phyloP scores from a whole-genome alignment of 228 moss, liverwort and hornwort species.

The Sphagnum fallax region DNA sequence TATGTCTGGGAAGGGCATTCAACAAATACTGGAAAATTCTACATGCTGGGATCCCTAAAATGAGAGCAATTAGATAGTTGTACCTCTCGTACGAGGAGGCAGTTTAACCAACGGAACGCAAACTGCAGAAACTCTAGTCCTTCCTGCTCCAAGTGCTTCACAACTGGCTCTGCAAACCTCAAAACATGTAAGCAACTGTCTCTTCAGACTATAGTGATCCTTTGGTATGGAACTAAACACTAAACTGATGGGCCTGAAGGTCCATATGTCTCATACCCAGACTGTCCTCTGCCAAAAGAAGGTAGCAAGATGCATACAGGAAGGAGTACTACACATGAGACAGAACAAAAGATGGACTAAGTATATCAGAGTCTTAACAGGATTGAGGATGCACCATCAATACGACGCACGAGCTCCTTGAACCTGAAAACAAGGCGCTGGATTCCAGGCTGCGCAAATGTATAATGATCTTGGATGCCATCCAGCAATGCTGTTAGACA shows the following conservation, averaged over 20 bases:
- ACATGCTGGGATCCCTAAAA: too few relatives aligned
- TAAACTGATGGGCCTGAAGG: too few relatives aligned
- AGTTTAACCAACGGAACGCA: constrained; percentile 98
- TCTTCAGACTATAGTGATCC: not conserved
- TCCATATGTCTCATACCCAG: too few relatives aligned
- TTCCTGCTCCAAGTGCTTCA: constrained; percentile 90
- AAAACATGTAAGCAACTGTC: not conserved
- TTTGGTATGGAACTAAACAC: too few relatives aligned
- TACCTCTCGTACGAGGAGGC: constrained; percentile 98
- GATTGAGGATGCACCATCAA: constrained; percentile 64
- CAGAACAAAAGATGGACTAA: too few relatives aligned
- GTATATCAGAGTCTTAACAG: not conserved
- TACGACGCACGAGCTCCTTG: constrained; percentile 97
- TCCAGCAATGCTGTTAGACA: constrained; percentile 93
- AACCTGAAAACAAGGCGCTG: constrained; percentile 98
- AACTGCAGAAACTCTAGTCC: constrained; percentile 95
- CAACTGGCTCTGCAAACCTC: constrained; percentile 72
- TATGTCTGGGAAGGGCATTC: not conserved
- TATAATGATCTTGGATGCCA: constrained; percentile 99
- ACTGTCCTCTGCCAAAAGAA: too few relatives aligned
- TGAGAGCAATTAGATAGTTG: not conserved
- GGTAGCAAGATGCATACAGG: too few relatives aligned
- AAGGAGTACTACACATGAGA: too few relatives aligned
- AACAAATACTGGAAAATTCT: not conserved
- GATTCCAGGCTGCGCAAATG: constrained; percentile 98